Evolutionary conservation across 169 alveolate genomes (phyloP).

Genomic region (Plasmodium inui): DNA sequence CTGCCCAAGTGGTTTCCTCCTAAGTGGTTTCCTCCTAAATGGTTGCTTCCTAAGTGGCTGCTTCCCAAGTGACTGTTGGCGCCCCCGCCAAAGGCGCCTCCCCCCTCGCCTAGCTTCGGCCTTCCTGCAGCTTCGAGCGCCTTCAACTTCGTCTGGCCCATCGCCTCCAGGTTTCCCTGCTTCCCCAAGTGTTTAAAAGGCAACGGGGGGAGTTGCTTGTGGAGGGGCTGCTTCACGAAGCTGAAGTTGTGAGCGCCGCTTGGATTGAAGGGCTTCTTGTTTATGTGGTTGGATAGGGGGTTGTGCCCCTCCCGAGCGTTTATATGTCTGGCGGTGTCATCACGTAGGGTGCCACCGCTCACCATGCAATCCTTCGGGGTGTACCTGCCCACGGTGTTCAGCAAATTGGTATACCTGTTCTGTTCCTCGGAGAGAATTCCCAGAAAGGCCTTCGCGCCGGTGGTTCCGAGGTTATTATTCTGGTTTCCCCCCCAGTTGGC

Average conservation of each 20-base stretch:
- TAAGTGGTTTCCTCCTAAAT: not conserved
- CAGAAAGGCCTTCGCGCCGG: not conserved
- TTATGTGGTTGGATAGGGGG: not conserved
- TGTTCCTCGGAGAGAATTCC: not conserved
- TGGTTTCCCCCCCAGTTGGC: not conserved
- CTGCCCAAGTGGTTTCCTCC: not conserved
- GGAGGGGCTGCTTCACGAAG: not conserved
- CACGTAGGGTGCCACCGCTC: not conserved
- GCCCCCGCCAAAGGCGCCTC: not conserved
- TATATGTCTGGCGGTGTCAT: too few relatives aligned
- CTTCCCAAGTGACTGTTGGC: not conserved
- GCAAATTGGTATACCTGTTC: not conserved
- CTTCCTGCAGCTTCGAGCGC: not conserved
- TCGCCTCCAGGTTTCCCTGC: not conserved
- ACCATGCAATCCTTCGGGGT: not conserved
- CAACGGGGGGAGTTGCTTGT: slow-evolving; percentile 2
- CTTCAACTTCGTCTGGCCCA: not conserved
- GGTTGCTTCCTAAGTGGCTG: not conserved
- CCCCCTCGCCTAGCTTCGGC: not conserved
- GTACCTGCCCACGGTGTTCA: slow-evolving; percentile 6
- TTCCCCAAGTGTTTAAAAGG: not conserved
- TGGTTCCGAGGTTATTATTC: not conserved
- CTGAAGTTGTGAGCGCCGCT: not conserved
- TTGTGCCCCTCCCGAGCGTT: not conserved
- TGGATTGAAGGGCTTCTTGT: not conserved